Evolutionary conservation across 441 rosid genomes (phyloP).

Genomic region (Macaranga tanarius): DNA sequence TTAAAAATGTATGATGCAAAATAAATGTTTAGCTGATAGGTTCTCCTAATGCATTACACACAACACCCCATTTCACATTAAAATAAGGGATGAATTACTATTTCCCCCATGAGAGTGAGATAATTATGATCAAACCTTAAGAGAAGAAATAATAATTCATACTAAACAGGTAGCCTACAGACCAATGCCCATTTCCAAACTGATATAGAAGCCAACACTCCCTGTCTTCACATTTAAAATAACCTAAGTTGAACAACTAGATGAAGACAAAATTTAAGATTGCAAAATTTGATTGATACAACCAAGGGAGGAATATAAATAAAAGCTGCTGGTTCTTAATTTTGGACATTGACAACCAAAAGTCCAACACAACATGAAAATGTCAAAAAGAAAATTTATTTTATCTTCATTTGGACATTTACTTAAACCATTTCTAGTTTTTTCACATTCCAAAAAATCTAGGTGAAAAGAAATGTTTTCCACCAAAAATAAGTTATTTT

Average conservation of each 20-base stretch:
- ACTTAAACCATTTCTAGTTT: background rate
- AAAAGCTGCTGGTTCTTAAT: slow-evolving; percentile 1
- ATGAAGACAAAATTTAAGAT: background rate
- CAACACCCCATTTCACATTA: background rate
- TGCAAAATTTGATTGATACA: background rate
- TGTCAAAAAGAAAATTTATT: background rate
- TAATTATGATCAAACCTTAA: too few relatives aligned
- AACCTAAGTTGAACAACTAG: background rate
- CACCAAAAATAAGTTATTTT: background rate
- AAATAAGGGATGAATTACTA: background rate
- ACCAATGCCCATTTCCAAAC: background rate
- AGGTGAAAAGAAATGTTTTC: background rate
- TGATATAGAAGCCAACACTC: background rate
- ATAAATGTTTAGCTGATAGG: background rate
- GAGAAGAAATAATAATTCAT: background rate
- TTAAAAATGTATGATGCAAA: background rate
- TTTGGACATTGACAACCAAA: background rate
- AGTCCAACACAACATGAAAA: too few relatives aligned
- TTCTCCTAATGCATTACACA: background rate
- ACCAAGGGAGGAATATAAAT: background rate
- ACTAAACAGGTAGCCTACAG: background rate
- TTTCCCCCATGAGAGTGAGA: too few relatives aligned
- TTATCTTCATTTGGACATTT: background rate
- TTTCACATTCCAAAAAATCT: slow-evolving; percentile 8
- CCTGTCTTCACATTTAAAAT: background rate